phyloP scores from a whole-genome alignment of 345 rosid genomes.

The Garcia nutans region DNA sequence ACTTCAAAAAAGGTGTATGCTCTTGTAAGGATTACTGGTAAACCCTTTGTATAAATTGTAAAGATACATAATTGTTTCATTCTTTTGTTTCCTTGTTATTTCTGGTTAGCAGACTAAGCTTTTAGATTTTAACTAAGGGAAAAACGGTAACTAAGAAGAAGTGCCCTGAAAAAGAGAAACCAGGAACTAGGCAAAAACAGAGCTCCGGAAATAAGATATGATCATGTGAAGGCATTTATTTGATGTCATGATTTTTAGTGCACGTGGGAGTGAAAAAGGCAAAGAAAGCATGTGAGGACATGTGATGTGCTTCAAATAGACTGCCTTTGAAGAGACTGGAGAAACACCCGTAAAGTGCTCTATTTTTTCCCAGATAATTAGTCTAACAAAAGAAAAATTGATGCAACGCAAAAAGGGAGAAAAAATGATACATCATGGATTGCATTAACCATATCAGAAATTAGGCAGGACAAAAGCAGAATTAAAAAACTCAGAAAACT shows the following conservation, averaged over 20 bases:
- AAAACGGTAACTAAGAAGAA: neutral
- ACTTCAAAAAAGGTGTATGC: slow-evolving; percentile 36
- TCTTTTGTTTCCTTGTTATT: neutral
- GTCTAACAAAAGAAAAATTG: too few relatives aligned
- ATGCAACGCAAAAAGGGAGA: too few relatives aligned
- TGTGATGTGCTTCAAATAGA: slow-evolving; percentile 15
- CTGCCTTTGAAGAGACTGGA: neutral
- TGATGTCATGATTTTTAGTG: slow-evolving; percentile 19
- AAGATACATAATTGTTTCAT: neutral
- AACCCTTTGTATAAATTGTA: neutral
- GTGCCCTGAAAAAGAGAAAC: neutral
- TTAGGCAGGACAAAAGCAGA: neutral
- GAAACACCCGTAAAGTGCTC: too few relatives aligned
- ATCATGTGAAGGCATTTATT: slow-evolving; percentile 24
- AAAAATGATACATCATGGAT: neutral
- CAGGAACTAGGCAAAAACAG: neutral
- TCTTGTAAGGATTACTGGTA: slow-evolving; percentile 34
- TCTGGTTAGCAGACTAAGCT: neutral
- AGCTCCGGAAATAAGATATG: neutral
- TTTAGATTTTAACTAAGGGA: slow-evolving; percentile 16
- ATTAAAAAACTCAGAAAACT: neutral
- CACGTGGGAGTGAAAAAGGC: slow-evolving; percentile 26
- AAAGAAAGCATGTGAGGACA: slow-evolving; percentile 27
- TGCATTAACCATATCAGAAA: neutral
- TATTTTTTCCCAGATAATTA: too few relatives aligned